Evolutionary conservation across 2,329 filamentous ascomycete genomes (phyloP), one percentile per base, ranked within the genome.

Genomic region (Xylariaceae sp.): DNA sequence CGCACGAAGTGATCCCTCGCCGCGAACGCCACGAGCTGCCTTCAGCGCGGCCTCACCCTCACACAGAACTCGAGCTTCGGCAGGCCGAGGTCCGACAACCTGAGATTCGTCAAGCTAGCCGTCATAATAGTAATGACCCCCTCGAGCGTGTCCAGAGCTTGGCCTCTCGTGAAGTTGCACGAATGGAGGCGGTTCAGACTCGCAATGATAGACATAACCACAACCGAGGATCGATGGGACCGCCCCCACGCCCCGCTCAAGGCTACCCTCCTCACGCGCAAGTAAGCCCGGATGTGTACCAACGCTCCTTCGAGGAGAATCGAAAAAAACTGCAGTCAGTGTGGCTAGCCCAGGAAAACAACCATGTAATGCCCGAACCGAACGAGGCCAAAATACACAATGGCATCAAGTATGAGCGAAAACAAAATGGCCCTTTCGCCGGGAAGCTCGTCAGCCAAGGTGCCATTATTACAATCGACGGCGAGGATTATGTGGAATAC

Each of bases 401-500:
- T 19, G 79, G 78, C 18, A 64, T 81, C 54, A 81, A 78, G 56
- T 84, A 83, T 49, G 77, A 81, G 59, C 72, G 78, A 40, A 82
- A 81, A 62, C 60, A 69, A 24, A 79, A 63, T 3, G 80, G 80
- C 0, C 78, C 78, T 0, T 82, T 83, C 44, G 67, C 72, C 47
- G 79, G 79, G 18, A 81, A 81, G 56, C 71, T 83, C n/a, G 78
- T 81, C 22, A 79, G 76, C 35, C 72, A 78, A 45, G 76, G 79
- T 4, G 73, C 72, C 9, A 78, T 83, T 17, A 72, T 83, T 52
- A 81, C 66, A 36, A 83, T 84, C 44, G 78, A 83, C 44, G 80
- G 79, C 17, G 79, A 83, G 55, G 80, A 83, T 48, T 84, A 79
- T 45, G 78, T 84, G 26, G 80, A 83, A 57, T 83, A 83, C 49